Evolutionary conservation across 2,329 filamentous ascomycete genomes (phyloP), one percentile per base, ranked within the genome.

Genomic region (Microdochium paspali): DNA sequence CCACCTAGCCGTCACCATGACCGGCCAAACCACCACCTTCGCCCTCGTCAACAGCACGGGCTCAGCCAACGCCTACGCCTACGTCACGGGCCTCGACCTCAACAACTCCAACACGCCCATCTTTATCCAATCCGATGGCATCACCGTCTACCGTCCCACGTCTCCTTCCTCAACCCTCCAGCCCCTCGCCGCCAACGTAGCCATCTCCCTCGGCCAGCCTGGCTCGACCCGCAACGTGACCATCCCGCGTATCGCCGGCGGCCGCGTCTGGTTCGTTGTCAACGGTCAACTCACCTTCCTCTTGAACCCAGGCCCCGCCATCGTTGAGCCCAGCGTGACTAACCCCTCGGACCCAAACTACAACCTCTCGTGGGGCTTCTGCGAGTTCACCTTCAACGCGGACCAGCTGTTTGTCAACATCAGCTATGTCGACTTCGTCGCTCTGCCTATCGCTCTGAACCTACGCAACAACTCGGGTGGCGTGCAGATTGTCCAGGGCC

Each of bases 381-480:
- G 74, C 66, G 84, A 87, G 63, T 82, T 85, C 56, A 84, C 82
- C 15, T 84, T 76, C 64, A 85, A 85, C 62, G 56, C 64, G 30
- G 57, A 61, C 26, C 72, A 85, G 61, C 65, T 86, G 4, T 87
- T 79, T 58, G 80, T 77, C 55, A 86, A 86, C 55, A 82, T 90
- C 56, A 80, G 74, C 51, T 84, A 85, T 60, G 87, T 90, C 46
- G 86, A 90, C 67, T 90, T 90, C 64, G 76, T 89, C 51, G 69
- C 70, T 55, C 61, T 84, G 54, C 82, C 84, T n/a, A 73, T 85
- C 46, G 73, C 77, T 1, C 70, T 84, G 52, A 60, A 64, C 50
- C 71, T 84, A 43, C 64, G 65, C 47, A 75, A 72, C 50, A 67
- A 67, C 20, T 60, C 63, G 42, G 76, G 74, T 42, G 52, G 54